Evolutionary conservation across 169 alveolate genomes (phyloP).

Genomic region (Perkinsus olseni): DNA sequence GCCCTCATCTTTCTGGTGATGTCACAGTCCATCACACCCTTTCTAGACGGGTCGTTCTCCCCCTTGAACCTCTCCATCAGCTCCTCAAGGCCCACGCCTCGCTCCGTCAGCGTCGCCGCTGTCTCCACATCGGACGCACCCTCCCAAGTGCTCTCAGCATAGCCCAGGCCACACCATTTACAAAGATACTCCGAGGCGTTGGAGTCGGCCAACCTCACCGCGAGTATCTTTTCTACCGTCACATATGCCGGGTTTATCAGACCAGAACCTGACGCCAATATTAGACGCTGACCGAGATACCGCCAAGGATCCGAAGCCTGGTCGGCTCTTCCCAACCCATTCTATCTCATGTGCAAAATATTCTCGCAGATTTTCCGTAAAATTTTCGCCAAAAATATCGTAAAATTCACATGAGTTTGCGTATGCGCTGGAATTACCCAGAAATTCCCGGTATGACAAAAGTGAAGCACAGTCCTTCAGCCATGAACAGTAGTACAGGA

Average conservation of each 20-base stretch:
- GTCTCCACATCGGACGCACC: not conserved
- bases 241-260: not conserved
- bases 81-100: not conserved
- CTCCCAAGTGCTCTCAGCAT: not conserved
- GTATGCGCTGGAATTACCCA: not conserved
- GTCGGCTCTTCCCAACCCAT: too few species aligned
- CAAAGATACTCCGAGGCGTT: not conserved
- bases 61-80: not conserved
- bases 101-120: not conserved
- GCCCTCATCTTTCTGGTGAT: not conserved
- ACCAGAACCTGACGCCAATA: not conserved
- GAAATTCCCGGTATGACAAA: not conserved
- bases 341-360: too few species aligned
- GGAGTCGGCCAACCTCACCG: not conserved
- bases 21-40: not conserved
- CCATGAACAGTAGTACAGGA: too few species aligned
- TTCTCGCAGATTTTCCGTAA: too few species aligned
- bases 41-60: not conserved
- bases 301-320: too few species aligned
- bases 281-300: too few species aligned
- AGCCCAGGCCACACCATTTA: not conserved
- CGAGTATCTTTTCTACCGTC: not conserved
- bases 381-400: too few species aligned
- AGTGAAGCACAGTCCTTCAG: not conserved
- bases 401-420: too few species aligned